A percentile compares a stretch with the other conserved stretches of the same genome.
Conservation (phyloP, 2,329 filamentous ascomycete species). For the Cercospora zeina region DNA sequence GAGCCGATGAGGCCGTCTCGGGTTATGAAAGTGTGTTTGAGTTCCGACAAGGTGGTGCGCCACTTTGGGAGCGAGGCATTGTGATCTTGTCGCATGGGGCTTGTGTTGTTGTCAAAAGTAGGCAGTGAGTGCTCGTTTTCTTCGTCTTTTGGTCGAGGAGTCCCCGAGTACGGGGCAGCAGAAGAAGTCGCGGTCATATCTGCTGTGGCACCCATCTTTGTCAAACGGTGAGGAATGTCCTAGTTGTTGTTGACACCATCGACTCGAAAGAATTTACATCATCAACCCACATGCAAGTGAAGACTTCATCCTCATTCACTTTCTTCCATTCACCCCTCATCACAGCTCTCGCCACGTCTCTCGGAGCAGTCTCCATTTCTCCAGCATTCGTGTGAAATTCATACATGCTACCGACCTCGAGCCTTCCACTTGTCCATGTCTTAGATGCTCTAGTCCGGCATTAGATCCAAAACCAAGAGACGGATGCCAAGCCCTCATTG, state of each 20-base stretch:
- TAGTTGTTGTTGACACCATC: neutral
- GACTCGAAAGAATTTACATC: no score
- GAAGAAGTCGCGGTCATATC: neutral
- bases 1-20: slow-evolving; percentile 28
- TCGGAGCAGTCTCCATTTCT: neutral
- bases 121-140: neutral
- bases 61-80: slow-evolving; percentile 3
- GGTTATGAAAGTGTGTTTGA: slow-evolving; percentile 27
- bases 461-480: slow-evolving; percentile 7
- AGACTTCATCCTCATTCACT: neutral
- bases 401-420: neutral
- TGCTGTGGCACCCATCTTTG: slow-evolving; percentile 3
- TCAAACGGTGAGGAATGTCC: neutral
- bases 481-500: slow-evolving; percentile 6
- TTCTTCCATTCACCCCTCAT: neutral
- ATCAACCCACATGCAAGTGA: neutral
- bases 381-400: neutral
- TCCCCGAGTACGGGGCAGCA: neutral
- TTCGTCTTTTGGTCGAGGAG: neutral
- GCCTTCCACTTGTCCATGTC: neutral
- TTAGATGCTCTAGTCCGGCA: slow-evolving; percentile 14
- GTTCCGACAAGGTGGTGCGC: slow-evolving; percentile 16
- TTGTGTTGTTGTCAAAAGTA: neutral
- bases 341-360: slow-evolving; percentile 2
- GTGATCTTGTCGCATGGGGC: neutral